A percentile compares a stretch with the other conserved stretches of the same genome.
phyloP scores from a whole-genome alignment of 2,329 filamentous ascomycete genomes.

The Sphaceloma murrayae region DNA sequence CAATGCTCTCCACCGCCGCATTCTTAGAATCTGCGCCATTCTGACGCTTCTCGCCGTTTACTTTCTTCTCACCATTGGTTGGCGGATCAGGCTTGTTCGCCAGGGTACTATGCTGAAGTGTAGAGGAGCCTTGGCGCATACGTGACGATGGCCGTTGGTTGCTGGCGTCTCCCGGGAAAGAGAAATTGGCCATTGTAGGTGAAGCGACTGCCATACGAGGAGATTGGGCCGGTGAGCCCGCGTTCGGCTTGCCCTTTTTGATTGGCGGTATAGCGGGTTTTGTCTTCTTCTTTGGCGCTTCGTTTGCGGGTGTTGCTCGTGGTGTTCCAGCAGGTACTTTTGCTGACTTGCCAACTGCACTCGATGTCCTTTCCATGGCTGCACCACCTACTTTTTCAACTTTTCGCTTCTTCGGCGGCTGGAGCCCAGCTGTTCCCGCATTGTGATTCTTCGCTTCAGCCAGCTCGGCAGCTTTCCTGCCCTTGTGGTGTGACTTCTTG shows the following conservation, averaged over 20 bases:
- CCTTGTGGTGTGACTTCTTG: slow-evolving; percentile 56
- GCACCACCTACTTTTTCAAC: slow-evolving; percentile 53
- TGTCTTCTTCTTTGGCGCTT: slow-evolving; percentile 59
- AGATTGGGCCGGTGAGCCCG: slow-evolving; percentile 19
- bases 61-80: slow-evolving; percentile 7
- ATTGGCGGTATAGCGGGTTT: slow-evolving; percentile 44
- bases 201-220: slow-evolving; percentile 11
- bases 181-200: slow-evolving; percentile 12
- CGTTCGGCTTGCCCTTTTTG: slow-evolving; percentile 22
- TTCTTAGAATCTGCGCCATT: background rate
- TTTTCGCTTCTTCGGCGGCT: slow-evolving; percentile 65
- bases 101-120: slow-evolving; percentile 11
- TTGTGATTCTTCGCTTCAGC: slow-evolving; percentile 42
- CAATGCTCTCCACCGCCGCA: slow-evolving; percentile 7
- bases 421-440: slow-evolving; percentile 43
- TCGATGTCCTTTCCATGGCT: slow-evolving; percentile 59
- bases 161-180: slow-evolving; percentile 1
- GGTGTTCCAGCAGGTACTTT: slow-evolving; percentile 48
- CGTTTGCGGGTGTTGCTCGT: slow-evolving; percentile 56
- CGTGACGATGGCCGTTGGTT: slow-evolving; percentile 8
- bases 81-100: slow-evolving; percentile 1
- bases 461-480: slow-evolving; percentile 50
- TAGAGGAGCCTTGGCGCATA: slow-evolving; percentile 15
- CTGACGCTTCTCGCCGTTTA: slow-evolving; percentile 6
- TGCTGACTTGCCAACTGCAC: slow-evolving; percentile 39